These are phyloP conservation scores for Dendrocalamus sinicus DNA, from an alignment of 176 grass and related monocot genomes.

Conservation along the genomic window DNA sequence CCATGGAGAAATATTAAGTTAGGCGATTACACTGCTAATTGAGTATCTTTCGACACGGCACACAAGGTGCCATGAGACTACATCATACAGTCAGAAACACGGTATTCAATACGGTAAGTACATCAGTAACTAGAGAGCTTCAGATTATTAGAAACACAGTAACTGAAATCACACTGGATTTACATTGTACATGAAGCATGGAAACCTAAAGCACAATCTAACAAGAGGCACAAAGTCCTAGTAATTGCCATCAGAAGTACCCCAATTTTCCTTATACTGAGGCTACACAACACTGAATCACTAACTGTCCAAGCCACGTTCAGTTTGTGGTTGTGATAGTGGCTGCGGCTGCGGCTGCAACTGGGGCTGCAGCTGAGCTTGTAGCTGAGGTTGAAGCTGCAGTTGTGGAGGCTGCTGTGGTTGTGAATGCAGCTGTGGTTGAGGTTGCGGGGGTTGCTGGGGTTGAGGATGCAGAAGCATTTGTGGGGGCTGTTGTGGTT, in stretches of 20 bases:
- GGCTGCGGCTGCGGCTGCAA: not conserved
- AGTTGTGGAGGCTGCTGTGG: not conserved
- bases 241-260: constrained; percentile 37
- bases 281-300: constrained; percentile 37
- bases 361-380: constrained; percentile 9
- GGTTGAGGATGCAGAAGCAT: constrained; percentile 17
- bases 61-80: constrained; percentile 11
- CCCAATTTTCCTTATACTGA: constrained; percentile 25
- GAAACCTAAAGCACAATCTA: constrained; percentile 52
- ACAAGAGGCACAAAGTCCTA: constrained; percentile 29
- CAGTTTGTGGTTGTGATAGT: constrained; percentile 3
- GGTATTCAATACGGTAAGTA: not conserved
- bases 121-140: constrained; percentile 57
- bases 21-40: constrained; percentile 40
- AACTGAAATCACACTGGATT: constrained; percentile 57
- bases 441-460: constrained; percentile 10
- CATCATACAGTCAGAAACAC: constrained; percentile 36
- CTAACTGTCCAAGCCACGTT: constrained; percentile 40
- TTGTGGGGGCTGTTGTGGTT: constrained; percentile 21
- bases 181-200: constrained; percentile 60
- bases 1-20: constrained; percentile 18
- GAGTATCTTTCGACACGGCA: constrained; percentile 16
- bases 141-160: constrained; percentile 50
- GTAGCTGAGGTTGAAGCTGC: not conserved
- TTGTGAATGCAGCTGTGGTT: constrained; percentile 27